A percentile compares a stretch with the other conserved stretches of the same genome.
Conservation (phyloP, 2,329 filamentous ascomycete species). For the Paracoccidioides lutzii region DNA sequence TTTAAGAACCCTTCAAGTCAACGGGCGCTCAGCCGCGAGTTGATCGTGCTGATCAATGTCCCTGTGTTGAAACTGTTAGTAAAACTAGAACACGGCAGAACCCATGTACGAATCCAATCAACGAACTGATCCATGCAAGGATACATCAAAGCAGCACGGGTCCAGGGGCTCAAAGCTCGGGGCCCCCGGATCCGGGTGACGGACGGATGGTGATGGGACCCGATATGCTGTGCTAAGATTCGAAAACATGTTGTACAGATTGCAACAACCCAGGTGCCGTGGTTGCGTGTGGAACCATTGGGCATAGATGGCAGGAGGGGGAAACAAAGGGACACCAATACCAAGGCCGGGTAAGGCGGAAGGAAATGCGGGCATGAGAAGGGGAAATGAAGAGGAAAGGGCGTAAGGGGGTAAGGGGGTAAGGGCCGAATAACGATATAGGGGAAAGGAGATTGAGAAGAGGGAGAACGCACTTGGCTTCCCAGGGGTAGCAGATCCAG, state of each 20-base stretch:
- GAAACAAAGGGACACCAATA: background rate
- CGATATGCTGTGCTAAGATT: background rate
- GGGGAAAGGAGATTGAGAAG: background rate
- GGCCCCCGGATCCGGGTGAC: background rate
- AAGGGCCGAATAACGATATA: too few relatives aligned
- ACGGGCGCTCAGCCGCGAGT: slow-evolving; percentile 35
- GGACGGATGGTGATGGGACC: background rate
- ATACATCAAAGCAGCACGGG: background rate
- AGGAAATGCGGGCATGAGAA: too few relatives aligned
- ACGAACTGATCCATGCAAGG: background rate
- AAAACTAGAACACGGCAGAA: background rate
- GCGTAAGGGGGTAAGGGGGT: too few relatives aligned
- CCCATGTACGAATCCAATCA: background rate
- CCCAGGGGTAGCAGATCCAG: slow-evolving; percentile 99
- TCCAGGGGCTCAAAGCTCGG: background rate
- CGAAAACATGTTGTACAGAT: background rate
- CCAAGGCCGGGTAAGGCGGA: too few relatives aligned
- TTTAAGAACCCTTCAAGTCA: background rate
- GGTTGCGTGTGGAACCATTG: background rate
- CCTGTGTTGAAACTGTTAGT: slow-evolving; percentile 21
- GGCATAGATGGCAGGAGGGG: background rate
- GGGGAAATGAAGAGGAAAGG: slow-evolving; percentile 1
- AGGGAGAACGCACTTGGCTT: slow-evolving; percentile 52
- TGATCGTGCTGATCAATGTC: slow-evolving; percentile 89
- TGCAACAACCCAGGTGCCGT: background rate